Evolutionary conservation across 768 basidiomycete species (phyloP).

Genomic region (Tulasnella sp.): DNA sequence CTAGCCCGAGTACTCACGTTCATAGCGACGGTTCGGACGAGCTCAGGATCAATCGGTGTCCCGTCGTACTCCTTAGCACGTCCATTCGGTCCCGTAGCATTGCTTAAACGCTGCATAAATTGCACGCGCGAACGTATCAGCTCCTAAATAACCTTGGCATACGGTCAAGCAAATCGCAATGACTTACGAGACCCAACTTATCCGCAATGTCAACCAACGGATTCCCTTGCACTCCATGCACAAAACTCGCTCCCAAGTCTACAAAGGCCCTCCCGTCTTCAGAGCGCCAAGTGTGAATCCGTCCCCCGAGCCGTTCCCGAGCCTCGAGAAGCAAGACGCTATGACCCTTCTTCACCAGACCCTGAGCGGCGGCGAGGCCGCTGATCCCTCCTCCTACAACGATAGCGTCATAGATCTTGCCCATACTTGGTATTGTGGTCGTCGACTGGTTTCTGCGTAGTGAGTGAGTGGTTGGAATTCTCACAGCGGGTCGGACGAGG

Average conservation of each 20-base stretch:
- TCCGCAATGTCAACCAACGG: constrained; percentile 5
- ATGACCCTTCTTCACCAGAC: background rate
- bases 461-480: background rate
- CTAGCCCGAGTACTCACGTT: background rate
- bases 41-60: background rate
- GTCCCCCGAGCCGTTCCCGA: constrained; percentile 13
- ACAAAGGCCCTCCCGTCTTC: background rate
- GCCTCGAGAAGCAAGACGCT: constrained; percentile 15
- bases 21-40: background rate
- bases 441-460: background rate
- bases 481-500: background rate
- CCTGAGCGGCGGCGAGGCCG: constrained; percentile 13
- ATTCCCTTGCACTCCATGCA: constrained; percentile 14
- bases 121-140: too few relatives aligned
- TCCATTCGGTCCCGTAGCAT: background rate
- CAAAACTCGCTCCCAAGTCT: constrained; percentile 14
- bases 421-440: background rate
- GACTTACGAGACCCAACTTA: constrained; percentile 8
- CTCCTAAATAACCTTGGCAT: background rate
- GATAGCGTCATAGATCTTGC: constrained; percentile 9
- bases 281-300: constrained; percentile 4
- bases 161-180: background rate
- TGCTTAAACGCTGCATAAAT: background rate
- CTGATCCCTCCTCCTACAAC: constrained; percentile 16
- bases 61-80: background rate